Evolutionary conservation across 2,329 filamentous ascomycete species (phyloP).

Genomic region (Neopestalotiopsis sp.): DNA sequence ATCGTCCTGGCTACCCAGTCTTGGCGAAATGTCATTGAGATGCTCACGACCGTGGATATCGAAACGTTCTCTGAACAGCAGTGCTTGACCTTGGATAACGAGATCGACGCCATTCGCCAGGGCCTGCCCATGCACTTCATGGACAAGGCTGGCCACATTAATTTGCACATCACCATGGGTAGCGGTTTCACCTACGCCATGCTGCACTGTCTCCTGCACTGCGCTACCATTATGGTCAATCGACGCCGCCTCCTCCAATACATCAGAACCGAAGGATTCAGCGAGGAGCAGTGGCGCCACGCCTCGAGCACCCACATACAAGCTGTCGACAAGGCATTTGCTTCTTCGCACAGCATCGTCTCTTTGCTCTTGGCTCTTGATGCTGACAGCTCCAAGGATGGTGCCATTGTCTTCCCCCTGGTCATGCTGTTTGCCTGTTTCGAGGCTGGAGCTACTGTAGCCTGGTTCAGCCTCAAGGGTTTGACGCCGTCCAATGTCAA

Average conservation of each 20-base stretch:
- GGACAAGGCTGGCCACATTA: slow-evolving; percentile 66
- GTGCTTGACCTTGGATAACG: slow-evolving; percentile 55
- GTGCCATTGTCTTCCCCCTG: slow-evolving; percentile 65
- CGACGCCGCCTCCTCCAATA: slow-evolving; percentile 64
- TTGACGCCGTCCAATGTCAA: slow-evolving; percentile 61
- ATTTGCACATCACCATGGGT: slow-evolving; percentile 68
- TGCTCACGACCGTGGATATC: slow-evolving; percentile 61
- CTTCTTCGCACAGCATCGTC: slow-evolving; percentile 64
- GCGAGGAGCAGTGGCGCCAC: slow-evolving; percentile 58
- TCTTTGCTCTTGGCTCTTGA: slow-evolving; percentile 62
- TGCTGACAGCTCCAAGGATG: slow-evolving; percentile 61
- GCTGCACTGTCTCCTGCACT: slow-evolving; percentile 67
- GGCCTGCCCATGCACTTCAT: slow-evolving; percentile 64
- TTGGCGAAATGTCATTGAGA: slow-evolving; percentile 67
- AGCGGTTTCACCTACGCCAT: slow-evolving; percentile 68
- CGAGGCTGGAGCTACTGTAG: slow-evolving; percentile 65
- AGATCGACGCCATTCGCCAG: slow-evolving; percentile 60
- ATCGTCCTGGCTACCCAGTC: slow-evolving; percentile 66
- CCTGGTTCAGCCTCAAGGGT: slow-evolving; percentile 67
- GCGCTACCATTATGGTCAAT: slow-evolving; percentile 65
- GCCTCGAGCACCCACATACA: slow-evolving; percentile 54
- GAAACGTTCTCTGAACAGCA: slow-evolving; percentile 60
- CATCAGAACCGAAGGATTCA: slow-evolving; percentile 58
- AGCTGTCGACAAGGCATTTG: slow-evolving; percentile 62
- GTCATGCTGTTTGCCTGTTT: slow-evolving; percentile 70